Base-by-base conservation (phyloP, 768 basidiomycete genomes). In the Tricholoma terreum region DNA sequence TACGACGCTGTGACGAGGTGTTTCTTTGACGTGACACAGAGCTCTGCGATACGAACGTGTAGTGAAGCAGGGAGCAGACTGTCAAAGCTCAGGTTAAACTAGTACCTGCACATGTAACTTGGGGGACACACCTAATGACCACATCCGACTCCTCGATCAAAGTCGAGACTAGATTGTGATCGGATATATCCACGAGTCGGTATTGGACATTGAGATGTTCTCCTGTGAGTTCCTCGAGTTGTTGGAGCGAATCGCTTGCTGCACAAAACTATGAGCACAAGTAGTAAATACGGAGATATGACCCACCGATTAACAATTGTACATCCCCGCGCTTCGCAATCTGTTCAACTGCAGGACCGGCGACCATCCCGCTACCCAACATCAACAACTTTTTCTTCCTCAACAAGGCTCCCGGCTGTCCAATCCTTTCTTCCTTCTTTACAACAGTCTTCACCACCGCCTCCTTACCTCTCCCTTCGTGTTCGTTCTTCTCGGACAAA, bases 331-430 rank as follows among this genome's bases (percentile, higher is more conserved):
- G 74, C 60, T 77, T 77, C 42, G 83, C 81, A 50, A 97, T 79
- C 65, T 89, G 82, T 52, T 89, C 83, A 3, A 93, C 86, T 0
- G 91, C 90, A 14, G 95, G 95, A 2, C 87, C 89, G 4, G 94
- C 92, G 17, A 98, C 95, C 86, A 97, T 93, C n/a, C 95, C 95
- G 54, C 90, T 93, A 7, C 95, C 95, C 2, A 98, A 79, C 65
- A 97, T 76, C 33, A 98, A 70, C 0, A 94, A 80, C 63, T 79
- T 83, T 75, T 87, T 87, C 72, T 82, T 85, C 62, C 57, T 72
- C 46, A 49, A 27, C 53, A 50, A 27, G 2, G 51, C 49, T 8
- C 55, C 59, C 50, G 49, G 51, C n/a, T 57, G 49, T 17, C 31
- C 17, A 40, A 50, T 33, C 31, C 40, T 56, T n/a, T 54, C 53